Evolutionary conservation across 164 flowering plant genomes (phyloP).

Genomic region (Litsea cubeba): DNA sequence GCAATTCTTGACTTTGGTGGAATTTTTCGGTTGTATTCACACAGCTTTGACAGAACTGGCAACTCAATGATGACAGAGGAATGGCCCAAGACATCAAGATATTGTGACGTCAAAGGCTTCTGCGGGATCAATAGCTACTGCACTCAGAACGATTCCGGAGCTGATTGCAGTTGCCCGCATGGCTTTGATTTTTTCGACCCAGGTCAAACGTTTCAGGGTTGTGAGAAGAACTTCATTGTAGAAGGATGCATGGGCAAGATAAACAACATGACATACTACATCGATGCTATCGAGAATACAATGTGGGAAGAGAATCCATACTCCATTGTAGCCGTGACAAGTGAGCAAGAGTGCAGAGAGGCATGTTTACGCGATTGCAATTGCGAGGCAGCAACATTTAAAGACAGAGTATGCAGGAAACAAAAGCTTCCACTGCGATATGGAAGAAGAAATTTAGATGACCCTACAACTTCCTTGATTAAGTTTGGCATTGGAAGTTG

Average conservation of each 20-base stretch:
- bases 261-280: neutral
- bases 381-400: conserved; percentile 11
- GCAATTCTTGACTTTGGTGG: conserved; percentile 11
- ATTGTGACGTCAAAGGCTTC: conserved; percentile 13
- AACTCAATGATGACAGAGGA: neutral
- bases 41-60: neutral
- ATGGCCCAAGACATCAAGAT: too few species aligned
- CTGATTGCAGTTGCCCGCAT: conserved; percentile 12
- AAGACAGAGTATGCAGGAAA: conserved; percentile 3
- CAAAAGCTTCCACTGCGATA: conserved; percentile 12
- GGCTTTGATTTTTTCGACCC: conserved; percentile 5
- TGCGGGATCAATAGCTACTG: conserved; percentile 26
- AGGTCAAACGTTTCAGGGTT: neutral
- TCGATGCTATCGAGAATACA: neutral
- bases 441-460: neutral
- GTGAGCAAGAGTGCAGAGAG: conserved; percentile 7
- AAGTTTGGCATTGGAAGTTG: neutral
- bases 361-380: conserved; percentile 14
- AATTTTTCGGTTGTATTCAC: conserved; percentile 6
- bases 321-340: neutral
- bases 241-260: conserved; percentile 1
- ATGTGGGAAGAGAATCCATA: conserved; percentile 1
- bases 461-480: neutral
- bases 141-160: neutral
- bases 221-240: neutral